Evolutionary conservation across 2,329 filamentous ascomycete species (phyloP), one percentile per base, ranked within the genome.

Genomic region (Microdochium nivale): DNA sequence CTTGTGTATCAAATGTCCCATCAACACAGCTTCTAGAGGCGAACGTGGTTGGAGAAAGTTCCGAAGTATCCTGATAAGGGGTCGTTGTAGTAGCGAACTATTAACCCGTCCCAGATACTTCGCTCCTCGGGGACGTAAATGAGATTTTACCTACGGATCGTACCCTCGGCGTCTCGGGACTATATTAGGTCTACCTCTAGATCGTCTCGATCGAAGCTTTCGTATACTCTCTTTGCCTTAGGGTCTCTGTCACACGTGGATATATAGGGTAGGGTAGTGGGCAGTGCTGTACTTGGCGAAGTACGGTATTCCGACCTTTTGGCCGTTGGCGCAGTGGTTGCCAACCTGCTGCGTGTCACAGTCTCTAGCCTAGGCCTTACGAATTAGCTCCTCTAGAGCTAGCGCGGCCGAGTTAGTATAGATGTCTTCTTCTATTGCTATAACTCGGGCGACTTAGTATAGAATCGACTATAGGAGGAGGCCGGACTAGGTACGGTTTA

Each of bases 31-130:
- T n/a, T n/a, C n/a, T n/a, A n/a, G n/a, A n/a, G n/a, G n/a, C n/a
- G n/a, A n/a, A n/a, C n/a, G n/a, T n/a, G n/a, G n/a, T n/a, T n/a
- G n/a, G n/a, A n/a, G n/a, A n/a, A n/a, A n/a, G 27, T 3, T 10
- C 52, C 50, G 14, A 47, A 49, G 24, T 56, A 50, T 25, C 53
- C 53, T 23, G 53, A 52, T 25, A 48, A 32, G 11, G 46, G 46
- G 23, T 48, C 46, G 46, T 48, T 24, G 24, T 48, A 23, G 23
- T 48, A 25, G 5, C 13, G 11, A n/a, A n/a, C 14, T 13, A 48
- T 16, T 14, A 48, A 32, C 46, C 25, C n/a, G 13, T 48, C n/a
- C 7, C 21, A 9, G n/a, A 44, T 44, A n/a, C 37, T 44, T n/a
- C 21, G 16, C 37, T 44, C 37, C 14, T n/a, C 37, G 7, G 37